Conservation (phyloP, 1,139 yeast species). For the Candida buenavistaensis region DNA sequence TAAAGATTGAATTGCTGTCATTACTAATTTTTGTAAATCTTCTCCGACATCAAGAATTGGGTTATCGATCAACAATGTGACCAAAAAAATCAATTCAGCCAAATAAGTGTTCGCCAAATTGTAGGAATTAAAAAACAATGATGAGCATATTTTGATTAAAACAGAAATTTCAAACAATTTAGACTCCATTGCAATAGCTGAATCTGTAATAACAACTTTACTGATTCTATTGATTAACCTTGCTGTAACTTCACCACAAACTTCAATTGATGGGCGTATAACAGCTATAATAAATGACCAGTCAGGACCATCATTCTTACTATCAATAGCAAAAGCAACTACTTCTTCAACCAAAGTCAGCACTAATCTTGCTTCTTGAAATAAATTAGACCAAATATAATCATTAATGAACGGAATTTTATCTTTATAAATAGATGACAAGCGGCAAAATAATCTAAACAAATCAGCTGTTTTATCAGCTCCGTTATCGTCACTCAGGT, state of each 20-base stretch:
- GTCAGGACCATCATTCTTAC: slow-evolving; percentile 68
- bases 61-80: slow-evolving; percentile 71
- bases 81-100: slow-evolving; percentile 71
- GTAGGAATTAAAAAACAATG: slow-evolving; percentile 72
- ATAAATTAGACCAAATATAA: slow-evolving; percentile 70
- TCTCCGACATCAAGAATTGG: slow-evolving; percentile 69
- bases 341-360: slow-evolving; percentile 69
- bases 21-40: slow-evolving; percentile 63
- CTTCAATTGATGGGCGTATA: slow-evolving; percentile 71
- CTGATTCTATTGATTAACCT: slow-evolving; percentile 55
- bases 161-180: slow-evolving; percentile 75
- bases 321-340: slow-evolving; percentile 71
- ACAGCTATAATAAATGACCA: slow-evolving; percentile 67
- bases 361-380: slow-evolving; percentile 60
- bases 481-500: slow-evolving; percentile 56
- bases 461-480: slow-evolving; percentile 61
- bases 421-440: slow-evolving; percentile 53
- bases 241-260: slow-evolving; percentile 65
- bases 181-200: slow-evolving; percentile 59
- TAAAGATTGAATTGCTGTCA: slow-evolving; percentile 74
- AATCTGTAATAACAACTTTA: slow-evolving; percentile 44
- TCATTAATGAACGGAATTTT: slow-evolving; percentile 41
- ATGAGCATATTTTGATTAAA: slow-evolving; percentile 63
- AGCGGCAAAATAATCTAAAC: slow-evolving; percentile 61
- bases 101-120: slow-evolving; percentile 64